Base-by-base conservation (phyloP, 176 grass and related monocot genomes). In the Rhynchospora pubera region DNA sequence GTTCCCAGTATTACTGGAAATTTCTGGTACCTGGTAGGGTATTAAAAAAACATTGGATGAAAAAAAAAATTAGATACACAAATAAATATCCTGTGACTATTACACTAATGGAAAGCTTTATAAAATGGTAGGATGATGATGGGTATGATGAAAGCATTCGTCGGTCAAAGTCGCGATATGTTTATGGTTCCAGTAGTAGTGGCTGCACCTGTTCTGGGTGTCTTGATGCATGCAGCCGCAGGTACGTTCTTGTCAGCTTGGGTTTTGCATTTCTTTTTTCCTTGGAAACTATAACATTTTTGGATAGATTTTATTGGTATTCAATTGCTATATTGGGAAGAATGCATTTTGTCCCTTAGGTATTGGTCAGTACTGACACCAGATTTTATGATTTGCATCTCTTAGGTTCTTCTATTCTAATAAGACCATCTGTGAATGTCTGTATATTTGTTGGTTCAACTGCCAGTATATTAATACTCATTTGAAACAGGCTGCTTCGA, bases 91-190 rank as follows among this genome's bases (percentile, higher is more conserved):
- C 53, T 52, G 4, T 22, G 14, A 30, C 7, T 12, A 52, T 55
- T 75, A 15, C 21, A 11, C 42, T 76, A 50, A 52, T 45, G 0
- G 1, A 43, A 48, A 51, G 28, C 14, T n/a, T 16, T 9, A 24
- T 81, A 19, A 30, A 48, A 63, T 65, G 51, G 3, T 81, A 81
- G 79, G 79, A 81, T 50, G 79, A 81, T 64, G 79, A 81, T 50
- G 79, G 43, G 6, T 81, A 81, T 64, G 79, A 81, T 45, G 79
- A 65, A 26, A 64, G 59, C 39, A 81, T 81, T 22, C 79, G 12
- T 32, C 55, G 60, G 8, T 47, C 79, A 47, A 81, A 65, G 51
- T 45, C 60, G 3, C 58, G 60, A 65, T 62, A 63, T 45, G 39
- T 65, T 65, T 81, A 81, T 48, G 79, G 42, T 63, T 65, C 79